A percentile compares a stretch with the other conserved stretches of the same genome.
phyloP scores from a whole-genome alignment of 2,329 filamentous ascomycete genomes.

The Cladosporium sp. region DNA sequence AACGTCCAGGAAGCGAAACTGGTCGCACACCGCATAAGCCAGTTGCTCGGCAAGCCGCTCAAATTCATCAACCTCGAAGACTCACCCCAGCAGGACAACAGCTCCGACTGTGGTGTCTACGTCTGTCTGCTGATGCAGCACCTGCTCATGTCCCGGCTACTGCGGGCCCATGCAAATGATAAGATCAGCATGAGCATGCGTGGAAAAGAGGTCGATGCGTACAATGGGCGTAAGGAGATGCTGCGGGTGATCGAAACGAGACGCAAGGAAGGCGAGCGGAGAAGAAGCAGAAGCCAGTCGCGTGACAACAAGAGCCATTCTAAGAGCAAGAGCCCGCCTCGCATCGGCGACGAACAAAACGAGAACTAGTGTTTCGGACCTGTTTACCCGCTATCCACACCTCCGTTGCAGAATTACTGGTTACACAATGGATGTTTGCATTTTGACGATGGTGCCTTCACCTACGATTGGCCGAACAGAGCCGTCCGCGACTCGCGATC shows the following conservation, averaged over 20 bases:
- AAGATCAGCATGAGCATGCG: slow-evolving; percentile 94
- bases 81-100: slow-evolving; percentile 85
- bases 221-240: slow-evolving; percentile 83
- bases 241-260: slow-evolving; percentile 80
- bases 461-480: background rate
- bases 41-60: slow-evolving; percentile 62
- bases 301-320: slow-evolving; percentile 13
- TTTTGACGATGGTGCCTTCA: background rate
- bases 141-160: slow-evolving; percentile 76
- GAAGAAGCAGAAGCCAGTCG: slow-evolving; percentile 43
- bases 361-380: background rate
- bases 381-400: background rate
- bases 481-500: background rate
- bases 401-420: background rate
- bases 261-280: slow-evolving; percentile 79
- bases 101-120: slow-evolving; percentile 90
- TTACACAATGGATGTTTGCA: background rate
- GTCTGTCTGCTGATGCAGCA: slow-evolving; percentile 95
- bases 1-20: slow-evolving; percentile 71
- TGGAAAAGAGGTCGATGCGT: slow-evolving; percentile 76
- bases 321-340: slow-evolving; percentile 25
- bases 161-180: slow-evolving; percentile 72
- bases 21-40: slow-evolving; percentile 65
- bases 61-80: slow-evolving; percentile 79
- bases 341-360: slow-evolving; percentile 27